These are phyloP conservation scores for Sphagnum fallax DNA, from an alignment of 228 moss, liverwort and hornwort genomes.

Conservation along the genomic window DNA sequence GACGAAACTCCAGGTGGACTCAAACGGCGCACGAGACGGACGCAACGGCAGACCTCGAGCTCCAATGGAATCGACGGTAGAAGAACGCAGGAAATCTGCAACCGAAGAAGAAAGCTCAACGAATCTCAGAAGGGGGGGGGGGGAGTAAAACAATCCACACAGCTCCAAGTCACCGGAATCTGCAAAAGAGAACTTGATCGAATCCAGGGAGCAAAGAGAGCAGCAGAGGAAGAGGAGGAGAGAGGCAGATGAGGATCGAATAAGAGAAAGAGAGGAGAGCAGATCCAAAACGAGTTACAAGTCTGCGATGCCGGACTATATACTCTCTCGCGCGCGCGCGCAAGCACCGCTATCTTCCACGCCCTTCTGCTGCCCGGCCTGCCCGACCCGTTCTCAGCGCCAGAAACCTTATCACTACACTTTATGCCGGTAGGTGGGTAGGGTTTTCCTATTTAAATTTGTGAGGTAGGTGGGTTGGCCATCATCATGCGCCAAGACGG, in stretches of 20 bases:
- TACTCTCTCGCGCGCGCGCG: too few species aligned
- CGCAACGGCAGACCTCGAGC: not conserved
- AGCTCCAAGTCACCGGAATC: constrained; percentile 12
- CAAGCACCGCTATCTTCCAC: too few species aligned
- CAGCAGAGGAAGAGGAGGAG: not conserved
- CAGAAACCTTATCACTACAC: too few species aligned
- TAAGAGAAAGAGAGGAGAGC: constrained; percentile 3
- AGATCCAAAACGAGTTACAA: constrained; percentile 41
- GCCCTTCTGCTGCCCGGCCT: too few species aligned
- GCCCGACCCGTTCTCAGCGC: too few species aligned
- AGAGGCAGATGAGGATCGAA: not conserved
- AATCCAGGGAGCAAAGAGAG: constrained; percentile 1
- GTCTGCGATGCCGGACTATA: not conserved
- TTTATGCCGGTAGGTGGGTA: too few species aligned
- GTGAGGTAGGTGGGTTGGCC: too few species aligned
- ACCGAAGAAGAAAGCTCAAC: too few species aligned
- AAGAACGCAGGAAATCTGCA: not conserved
- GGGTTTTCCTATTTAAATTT: too few species aligned
- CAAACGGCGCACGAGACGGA: too few species aligned
- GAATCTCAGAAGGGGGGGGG: too few species aligned
- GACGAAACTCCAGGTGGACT: not conserved
- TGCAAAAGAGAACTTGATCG: constrained; percentile 3
- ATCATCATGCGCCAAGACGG: too few species aligned
- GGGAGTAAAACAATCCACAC: not conserved
- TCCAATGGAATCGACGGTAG: not conserved